Evolutionary conservation across 495 filamentous ascomycete species (phyloP), one percentile per base, ranked within the genome.

Genomic region (Penicillium pulvis): DNA sequence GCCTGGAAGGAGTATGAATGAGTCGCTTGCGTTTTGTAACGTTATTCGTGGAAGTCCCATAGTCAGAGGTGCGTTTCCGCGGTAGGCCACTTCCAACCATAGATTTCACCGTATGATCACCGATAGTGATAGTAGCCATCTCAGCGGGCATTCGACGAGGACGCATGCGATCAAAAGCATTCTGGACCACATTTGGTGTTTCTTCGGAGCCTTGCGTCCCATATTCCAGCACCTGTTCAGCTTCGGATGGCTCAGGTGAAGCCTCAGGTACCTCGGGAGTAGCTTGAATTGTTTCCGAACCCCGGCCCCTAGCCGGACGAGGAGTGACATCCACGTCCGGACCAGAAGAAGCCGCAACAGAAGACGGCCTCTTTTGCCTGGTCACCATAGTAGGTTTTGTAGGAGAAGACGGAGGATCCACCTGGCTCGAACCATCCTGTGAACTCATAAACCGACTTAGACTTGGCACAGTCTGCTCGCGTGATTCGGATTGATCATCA

Each of bases 101-200:
- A 0, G 83, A 81, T 6, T 78, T 92, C 20, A 92, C 85, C 1
- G 90, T 92, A 41, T 83, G 85, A 53, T 89, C 82, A 4, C 91
- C 93, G 53, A 98, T 89, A 0, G 91, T 97, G 31, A 98, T 94
- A 3, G 91, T 97, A 31, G 93, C 92, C 50, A 87, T 77, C 67
- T 92, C 88, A n/a, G 81, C 77, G 6, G 83, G 81, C 11, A 78
- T 69, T 33, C 90, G 83, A 62, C 85, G 86, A 2, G 85, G 79
- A 2, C 86, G 81, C 83, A 88, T 88, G 12, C 83, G 78, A 68
- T 88, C 83, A 55, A 88, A 88, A 10, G 86, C 86, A 61, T 79
- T 86, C 53, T 85, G 83, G 23, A 89, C 69, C 1, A 80, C 61
- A 55, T 83, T 82, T 12, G 81, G 77, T 0, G 65, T 68, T 50